Evolutionary conservation across 345 rosid genomes (phyloP).

Genomic region (Brassica juncea): DNA sequence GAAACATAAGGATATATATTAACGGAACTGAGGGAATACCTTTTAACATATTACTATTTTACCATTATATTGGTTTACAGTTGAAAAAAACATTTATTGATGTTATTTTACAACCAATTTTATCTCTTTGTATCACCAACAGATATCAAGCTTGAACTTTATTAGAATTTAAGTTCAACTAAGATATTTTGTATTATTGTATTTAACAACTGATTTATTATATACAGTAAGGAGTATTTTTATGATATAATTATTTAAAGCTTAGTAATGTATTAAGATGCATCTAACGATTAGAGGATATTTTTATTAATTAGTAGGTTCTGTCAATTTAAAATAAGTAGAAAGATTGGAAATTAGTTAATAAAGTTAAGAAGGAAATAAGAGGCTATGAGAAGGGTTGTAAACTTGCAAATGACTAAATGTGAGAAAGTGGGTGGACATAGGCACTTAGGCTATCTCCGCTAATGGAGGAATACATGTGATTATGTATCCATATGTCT

Average conservation of each 20-base stretch:
- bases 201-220: neutral
- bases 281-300: neutral
- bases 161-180: neutral
- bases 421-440: slow-evolving; percentile 41
- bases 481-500: slow-evolving; percentile 46
- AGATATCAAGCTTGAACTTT: neutral
- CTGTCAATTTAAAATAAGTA: neutral
- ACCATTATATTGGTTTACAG: neutral
- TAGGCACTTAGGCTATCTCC: slow-evolving; percentile 53
- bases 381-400: slow-evolving; percentile 7
- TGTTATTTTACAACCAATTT: neutral
- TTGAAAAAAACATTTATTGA: neutral
- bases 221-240: neutral
- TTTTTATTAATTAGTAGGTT: neutral
- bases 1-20: too few relatives aligned
- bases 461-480: slow-evolving; percentile 70
- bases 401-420: neutral
- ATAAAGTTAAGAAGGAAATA: neutral
- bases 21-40: neutral
- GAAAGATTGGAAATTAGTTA: slow-evolving; percentile 1
- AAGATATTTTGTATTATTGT: too few relatives aligned
- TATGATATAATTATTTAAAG: neutral
- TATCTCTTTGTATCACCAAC: neutral
- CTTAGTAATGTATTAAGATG: neutral
- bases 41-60: too few relatives aligned